Percentiles rank a stretch among this genome's conserved stretches.
Conservation (phyloP, 345 rosid species). For the Excoecaria cochinchinensis region DNA sequence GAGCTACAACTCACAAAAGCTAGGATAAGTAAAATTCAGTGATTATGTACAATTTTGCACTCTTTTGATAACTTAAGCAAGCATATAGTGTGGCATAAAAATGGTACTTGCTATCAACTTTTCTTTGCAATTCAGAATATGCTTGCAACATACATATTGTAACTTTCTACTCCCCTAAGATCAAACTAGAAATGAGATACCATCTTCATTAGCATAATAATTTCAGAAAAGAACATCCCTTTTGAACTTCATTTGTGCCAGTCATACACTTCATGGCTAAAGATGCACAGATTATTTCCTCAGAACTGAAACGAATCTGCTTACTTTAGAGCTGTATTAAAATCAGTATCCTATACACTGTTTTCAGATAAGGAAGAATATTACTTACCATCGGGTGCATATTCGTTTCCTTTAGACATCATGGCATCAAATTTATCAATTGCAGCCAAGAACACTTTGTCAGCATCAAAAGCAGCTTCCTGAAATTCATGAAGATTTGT, state of each 20-base stretch:
- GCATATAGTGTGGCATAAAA: not conserved
- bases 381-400: conserved; percentile 61
- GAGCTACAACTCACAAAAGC: conserved; percentile 40
- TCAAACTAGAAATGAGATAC: not conserved
- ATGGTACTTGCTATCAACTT: not conserved
- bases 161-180: not conserved
- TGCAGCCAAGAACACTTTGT: conserved; percentile 72
- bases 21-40: not conserved
- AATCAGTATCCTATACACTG: not conserved
- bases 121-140: not conserved
- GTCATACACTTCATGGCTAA: not conserved
- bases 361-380: not conserved
- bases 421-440: conserved; percentile 66
- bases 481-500: conserved; percentile 27
- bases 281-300: not conserved
- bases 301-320: not conserved
- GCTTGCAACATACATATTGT: not conserved
- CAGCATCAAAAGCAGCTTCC: conserved; percentile 73
- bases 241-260: not conserved
- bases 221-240: not conserved
- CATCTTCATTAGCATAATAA: not conserved
- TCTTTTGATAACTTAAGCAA: not conserved
- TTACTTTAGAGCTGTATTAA: not conserved
- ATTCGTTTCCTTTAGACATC: conserved; percentile 59
- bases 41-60: not conserved